Evolutionary conservation across 2,329 filamentous ascomycete genomes (phyloP).

Genomic region (Nigrospora sphaerica): DNA sequence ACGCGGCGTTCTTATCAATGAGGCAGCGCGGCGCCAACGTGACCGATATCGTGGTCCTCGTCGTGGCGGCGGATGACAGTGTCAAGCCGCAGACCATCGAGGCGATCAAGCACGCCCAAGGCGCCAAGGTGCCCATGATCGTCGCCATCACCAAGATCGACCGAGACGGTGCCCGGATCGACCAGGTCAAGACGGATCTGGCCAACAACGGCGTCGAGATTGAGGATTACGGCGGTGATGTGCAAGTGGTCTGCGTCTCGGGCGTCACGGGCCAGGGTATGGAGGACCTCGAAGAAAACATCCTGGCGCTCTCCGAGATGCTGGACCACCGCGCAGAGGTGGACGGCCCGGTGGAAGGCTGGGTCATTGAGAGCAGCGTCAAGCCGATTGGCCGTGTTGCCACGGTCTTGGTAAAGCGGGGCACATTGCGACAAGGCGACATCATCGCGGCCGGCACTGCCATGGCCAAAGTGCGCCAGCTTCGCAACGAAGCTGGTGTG

Average conservation of each 20-base stretch:
- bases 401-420: constrained; percentile 81
- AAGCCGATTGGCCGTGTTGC: constrained; percentile 80
- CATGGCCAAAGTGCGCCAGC: constrained; percentile 76
- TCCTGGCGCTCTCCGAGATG: constrained; percentile 78
- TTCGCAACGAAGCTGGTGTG: constrained; percentile 78
- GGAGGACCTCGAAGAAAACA: constrained; percentile 84
- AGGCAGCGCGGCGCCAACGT: constrained; percentile 90
- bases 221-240: constrained; percentile 91
- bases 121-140: constrained; percentile 86
- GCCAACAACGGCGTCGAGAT: constrained; percentile 78
- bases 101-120: constrained; percentile 86
- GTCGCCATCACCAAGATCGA: constrained; percentile 98
- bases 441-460: constrained; percentile 81
- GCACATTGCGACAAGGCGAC: constrained; percentile 75
- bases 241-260: constrained; percentile 84
- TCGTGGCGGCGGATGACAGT: constrained; percentile 93
- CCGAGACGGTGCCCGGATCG: constrained; percentile 72
- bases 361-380: constrained; percentile 86
- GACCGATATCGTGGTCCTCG: constrained; percentile 92
- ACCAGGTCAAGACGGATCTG: constrained; percentile 84
- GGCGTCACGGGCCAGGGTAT: constrained; percentile 93
- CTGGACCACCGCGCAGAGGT: constrained; percentile 80
- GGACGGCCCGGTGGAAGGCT: constrained; percentile 77
- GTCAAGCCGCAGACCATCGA: constrained; percentile 97
- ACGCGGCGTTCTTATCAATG: constrained; percentile 94